A percentile compares a stretch with the other conserved stretches of the same genome.
These are phyloP conservation scores for Litsea cubeba DNA, from an alignment of 164 flowering plant genomes.

Conservation along the genomic window DNA sequence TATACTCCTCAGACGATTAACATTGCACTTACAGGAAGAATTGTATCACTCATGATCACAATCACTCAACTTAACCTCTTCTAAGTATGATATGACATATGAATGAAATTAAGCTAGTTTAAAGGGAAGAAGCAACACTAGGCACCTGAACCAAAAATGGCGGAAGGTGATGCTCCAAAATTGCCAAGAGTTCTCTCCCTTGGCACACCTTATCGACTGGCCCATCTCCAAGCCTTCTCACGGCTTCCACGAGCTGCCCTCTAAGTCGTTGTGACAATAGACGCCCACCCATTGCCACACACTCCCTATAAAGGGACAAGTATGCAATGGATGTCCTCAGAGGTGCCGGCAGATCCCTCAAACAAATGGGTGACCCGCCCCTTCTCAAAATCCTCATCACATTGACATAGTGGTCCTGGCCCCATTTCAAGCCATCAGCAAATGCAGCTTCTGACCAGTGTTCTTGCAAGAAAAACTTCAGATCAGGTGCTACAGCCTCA, in stretches of 20 bases:
- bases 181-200: conserved; percentile 52
- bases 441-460: conserved; percentile 91
- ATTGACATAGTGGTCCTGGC: conserved; percentile 61
- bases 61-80: background rate
- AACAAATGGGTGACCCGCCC: conserved; percentile 62
- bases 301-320: conserved; percentile 77
- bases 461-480: conserved; percentile 56
- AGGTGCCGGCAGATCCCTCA: conserved; percentile 68
- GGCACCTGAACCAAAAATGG: conserved; percentile 51
- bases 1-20: background rate
- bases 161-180: conserved; percentile 82
- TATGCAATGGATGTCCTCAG: conserved; percentile 67
- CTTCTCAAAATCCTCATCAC: conserved; percentile 48
- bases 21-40: background rate
- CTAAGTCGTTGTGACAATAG: conserved; percentile 67
- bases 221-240: conserved; percentile 50
- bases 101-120: conserved; percentile 5
- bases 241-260: conserved; percentile 86
- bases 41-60: background rate
- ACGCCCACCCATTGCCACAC: conserved; percentile 47
- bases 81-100: background rate
- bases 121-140: conserved; percentile 14
- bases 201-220: conserved; percentile 40
- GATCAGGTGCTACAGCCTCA: conserved; percentile 69
- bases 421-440: conserved; percentile 48